Conservation (phyloP, 306 rosid genomes). For the Vigna hirtella region DNA sequence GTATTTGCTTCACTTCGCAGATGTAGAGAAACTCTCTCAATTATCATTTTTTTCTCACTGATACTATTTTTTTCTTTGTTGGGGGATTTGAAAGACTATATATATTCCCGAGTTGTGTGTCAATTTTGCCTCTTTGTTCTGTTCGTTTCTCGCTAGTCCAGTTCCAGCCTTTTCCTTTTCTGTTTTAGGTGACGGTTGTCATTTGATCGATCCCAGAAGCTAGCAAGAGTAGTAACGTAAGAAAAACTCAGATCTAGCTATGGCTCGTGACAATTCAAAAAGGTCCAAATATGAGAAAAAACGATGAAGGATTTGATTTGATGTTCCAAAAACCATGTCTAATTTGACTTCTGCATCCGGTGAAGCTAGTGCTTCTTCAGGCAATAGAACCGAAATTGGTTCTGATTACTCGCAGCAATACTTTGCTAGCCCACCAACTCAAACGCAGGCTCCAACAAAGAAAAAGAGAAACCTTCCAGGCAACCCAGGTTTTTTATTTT, state of each 20-base stretch:
- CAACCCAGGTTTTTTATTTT: conserved; percentile 73
- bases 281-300: conserved; percentile 30
- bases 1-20: conserved; percentile 45
- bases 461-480: conserved; percentile 97
- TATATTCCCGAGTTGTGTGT: not conserved
- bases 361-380: conserved; percentile 89
- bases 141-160: conserved; percentile 33
- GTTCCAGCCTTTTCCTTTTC: conserved; percentile 8
- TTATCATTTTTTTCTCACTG: not conserved
- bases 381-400: conserved; percentile 69
- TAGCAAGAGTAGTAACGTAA: conserved; percentile 32
- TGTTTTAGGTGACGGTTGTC: conserved; percentile 37
- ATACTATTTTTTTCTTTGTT: not conserved
- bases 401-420: conserved; percentile 56
- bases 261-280: conserved; percentile 40
- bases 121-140: conserved; percentile 42
- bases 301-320: conserved; percentile 64
- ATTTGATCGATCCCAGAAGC: conserved; percentile 61
- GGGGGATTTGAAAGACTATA: conserved; percentile 5
- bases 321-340: conserved; percentile 78
- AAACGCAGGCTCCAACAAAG: conserved; percentile 56
- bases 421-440: conserved; percentile 56
- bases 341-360: conserved; percentile 92
- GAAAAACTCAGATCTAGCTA: conserved; percentile 57
- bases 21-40: conserved; percentile 9